Evolutionary conservation across 495 filamentous ascomycete genomes (phyloP).

Genomic region (Haplographium delicatum): DNA sequence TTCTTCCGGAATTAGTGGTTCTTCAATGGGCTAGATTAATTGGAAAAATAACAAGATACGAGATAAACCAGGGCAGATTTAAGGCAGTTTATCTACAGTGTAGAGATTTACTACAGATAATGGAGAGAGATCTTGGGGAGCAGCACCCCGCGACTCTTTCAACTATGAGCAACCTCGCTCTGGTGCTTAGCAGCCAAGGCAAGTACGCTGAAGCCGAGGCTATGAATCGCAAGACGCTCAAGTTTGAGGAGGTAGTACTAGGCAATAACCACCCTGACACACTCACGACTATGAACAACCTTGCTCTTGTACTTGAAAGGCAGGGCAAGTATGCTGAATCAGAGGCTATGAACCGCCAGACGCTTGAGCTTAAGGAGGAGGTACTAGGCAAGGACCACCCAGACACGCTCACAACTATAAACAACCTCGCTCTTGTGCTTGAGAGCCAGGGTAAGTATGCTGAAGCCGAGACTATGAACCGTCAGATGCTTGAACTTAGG

Average conservation of each 20-base stretch:
- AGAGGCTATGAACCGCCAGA: conserved; percentile 15
- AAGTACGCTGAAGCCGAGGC: conserved; percentile 34
- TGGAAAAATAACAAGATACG: neutral
- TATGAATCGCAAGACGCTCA: conserved; percentile 20
- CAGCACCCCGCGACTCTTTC: conserved; percentile 13
- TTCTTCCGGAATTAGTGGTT: neutral
- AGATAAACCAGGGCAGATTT: conserved; percentile 22
- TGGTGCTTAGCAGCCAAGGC: conserved; percentile 20
- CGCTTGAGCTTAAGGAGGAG: conserved; percentile 6
- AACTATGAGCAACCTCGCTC: conserved; percentile 16
- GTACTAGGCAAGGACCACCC: conserved; percentile 6
- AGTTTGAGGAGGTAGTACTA: conserved; percentile 22
- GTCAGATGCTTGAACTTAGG: neutral
- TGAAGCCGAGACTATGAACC: conserved; percentile 10
- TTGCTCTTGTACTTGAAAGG: neutral
- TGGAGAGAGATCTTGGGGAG: conserved; percentile 12
- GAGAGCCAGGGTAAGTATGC: neutral
- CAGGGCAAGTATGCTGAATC: neutral
- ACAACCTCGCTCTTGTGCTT: neutral
- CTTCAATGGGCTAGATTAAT: neutral
- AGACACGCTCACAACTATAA: neutral
- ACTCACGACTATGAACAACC: conserved; percentile 4
- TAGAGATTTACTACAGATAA: neutral
- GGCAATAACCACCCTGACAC: conserved; percentile 28
- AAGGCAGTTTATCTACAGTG: conserved; percentile 27